These are phyloP conservation scores for Alternaria incomplexa DNA, from an alignment of 2,329 filamentous ascomycete genomes.

Conservation along the genomic window DNA sequence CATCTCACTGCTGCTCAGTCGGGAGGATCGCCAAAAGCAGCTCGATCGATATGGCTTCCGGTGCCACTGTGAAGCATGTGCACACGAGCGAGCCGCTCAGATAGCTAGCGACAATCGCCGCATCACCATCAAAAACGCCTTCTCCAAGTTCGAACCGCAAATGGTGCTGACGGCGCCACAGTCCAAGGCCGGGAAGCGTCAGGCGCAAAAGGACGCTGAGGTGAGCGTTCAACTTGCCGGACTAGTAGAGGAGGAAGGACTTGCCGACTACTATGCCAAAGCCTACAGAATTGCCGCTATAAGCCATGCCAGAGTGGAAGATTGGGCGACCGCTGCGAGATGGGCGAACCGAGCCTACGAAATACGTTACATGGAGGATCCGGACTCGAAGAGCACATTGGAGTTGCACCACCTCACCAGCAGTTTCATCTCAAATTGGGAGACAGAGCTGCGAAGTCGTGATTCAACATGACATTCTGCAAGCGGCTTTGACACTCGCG, in stretches of 20 bases:
- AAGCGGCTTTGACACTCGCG: neutral
- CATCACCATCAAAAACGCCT: constrained; percentile 32
- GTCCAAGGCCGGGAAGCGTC: constrained; percentile 25
- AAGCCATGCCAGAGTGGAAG: constrained; percentile 33
- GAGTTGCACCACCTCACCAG: constrained; percentile 41
- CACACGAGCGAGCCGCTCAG: constrained; percentile 20
- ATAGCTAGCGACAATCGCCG: constrained; percentile 37
- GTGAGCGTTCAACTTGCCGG: constrained; percentile 35
- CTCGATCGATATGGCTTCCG: constrained; percentile 46
- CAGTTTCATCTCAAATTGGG: constrained; percentile 39
- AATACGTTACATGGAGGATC: constrained; percentile 37
- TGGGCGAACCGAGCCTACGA: constrained; percentile 44
- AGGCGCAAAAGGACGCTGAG: constrained; percentile 34
- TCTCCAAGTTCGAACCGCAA: constrained; percentile 35
- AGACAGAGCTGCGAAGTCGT: constrained; percentile 27
- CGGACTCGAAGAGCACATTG: constrained; percentile 28
- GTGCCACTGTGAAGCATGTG: constrained; percentile 48
- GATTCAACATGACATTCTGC: neutral
- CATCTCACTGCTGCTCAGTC: constrained; percentile 41
- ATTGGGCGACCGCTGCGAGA: constrained; percentile 38
- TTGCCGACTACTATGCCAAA: constrained; percentile 45
- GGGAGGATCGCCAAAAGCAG: constrained; percentile 37
- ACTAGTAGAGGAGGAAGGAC: constrained; percentile 42
- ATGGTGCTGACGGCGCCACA: constrained; percentile 29
- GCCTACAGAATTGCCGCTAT: constrained; percentile 42